Evolutionary conservation across 306 rosid species (phyloP).

Genomic region (Citrullus amarus): DNA sequence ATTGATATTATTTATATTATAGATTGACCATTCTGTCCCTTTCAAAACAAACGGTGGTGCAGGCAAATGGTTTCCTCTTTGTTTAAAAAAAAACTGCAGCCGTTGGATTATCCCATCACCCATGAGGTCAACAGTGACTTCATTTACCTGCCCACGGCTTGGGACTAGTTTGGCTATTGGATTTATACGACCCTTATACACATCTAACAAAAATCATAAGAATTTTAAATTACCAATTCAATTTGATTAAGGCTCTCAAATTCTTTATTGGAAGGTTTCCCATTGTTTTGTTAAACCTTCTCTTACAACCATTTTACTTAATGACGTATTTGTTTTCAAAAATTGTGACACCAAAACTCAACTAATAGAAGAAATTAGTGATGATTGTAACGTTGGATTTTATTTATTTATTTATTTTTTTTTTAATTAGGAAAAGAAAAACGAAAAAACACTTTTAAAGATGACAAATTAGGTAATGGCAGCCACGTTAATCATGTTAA

Average conservation of each 20-base stretch:
- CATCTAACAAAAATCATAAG: background rate
- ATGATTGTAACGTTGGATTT: no score
- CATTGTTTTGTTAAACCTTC: no score
- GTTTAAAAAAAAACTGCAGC: background rate
- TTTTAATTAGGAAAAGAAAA: background rate
- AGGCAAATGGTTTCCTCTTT: background rate
- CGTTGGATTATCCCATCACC: background rate
- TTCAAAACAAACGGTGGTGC: background rate
- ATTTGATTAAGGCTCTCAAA: background rate
- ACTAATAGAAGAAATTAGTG: no score
- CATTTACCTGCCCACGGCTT: conserved; percentile 6
- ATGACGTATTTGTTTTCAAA: no score
- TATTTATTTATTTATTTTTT: no score
- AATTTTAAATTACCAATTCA: background rate
- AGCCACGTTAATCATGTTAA: background rate
- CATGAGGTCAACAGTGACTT: background rate
- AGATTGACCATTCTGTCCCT: background rate
- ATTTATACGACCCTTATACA: background rate
- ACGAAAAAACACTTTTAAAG: background rate
- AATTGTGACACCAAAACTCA: no score
- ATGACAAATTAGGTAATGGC: background rate
- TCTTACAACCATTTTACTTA: no score
- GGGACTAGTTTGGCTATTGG: background rate
- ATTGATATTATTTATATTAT: background rate
- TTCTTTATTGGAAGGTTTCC: background rate